Conservation (phyloP, 495 filamentous ascomycete genomes). For the Penicillium taxi region DNA sequence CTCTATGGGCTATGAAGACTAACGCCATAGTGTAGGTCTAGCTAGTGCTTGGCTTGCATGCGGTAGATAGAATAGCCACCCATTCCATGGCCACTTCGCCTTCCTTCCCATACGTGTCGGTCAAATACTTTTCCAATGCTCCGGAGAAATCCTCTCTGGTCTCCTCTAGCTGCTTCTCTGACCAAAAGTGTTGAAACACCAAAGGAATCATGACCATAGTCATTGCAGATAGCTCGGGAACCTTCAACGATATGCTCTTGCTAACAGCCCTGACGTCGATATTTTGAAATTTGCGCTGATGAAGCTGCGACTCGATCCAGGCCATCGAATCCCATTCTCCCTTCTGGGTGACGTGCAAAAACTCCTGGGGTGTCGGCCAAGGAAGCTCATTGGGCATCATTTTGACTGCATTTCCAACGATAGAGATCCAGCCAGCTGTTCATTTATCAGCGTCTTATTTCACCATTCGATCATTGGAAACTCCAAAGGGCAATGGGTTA, state of each 20-base stretch:
- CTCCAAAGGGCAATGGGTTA: too few relatives aligned
- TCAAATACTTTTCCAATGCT: slow-evolving; percentile 25
- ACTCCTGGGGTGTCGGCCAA: slow-evolving; percentile 22
- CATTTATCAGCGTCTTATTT: slow-evolving; percentile 2
- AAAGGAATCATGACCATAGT: slow-evolving; percentile 22
- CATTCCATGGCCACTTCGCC: slow-evolving; percentile 25
- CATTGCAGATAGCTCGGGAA: slow-evolving; percentile 24
- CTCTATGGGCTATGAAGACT: too few relatives aligned
- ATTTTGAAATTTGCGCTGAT: slow-evolving; percentile 24
- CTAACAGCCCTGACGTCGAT: slow-evolving; percentile 19
- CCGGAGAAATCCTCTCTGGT: slow-evolving; percentile 14
- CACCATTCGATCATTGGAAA: too few relatives aligned
- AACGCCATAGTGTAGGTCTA: too few relatives aligned
- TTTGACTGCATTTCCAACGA: slow-evolving; percentile 19
- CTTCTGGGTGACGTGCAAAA: slow-evolving; percentile 14
- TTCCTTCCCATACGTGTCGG: slow-evolving; percentile 22
- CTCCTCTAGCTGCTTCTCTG: slow-evolving; percentile 23
- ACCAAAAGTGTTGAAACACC: slow-evolving; percentile 24
- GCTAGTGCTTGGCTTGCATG: too few relatives aligned
- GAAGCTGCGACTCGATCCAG: slow-evolving; percentile 25
- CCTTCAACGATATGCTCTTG: slow-evolving; percentile 12
- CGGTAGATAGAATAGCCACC: slow-evolving; percentile 29
- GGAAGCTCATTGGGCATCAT: slow-evolving; percentile 20
- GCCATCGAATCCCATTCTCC: slow-evolving; percentile 26
- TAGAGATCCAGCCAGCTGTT: slow-evolving; percentile 24